Evolutionary conservation across 1,284 basidiomycete species (phyloP), one percentile per base, ranked within the genome.

Genomic region (Ganoderma resinaceum): DNA sequence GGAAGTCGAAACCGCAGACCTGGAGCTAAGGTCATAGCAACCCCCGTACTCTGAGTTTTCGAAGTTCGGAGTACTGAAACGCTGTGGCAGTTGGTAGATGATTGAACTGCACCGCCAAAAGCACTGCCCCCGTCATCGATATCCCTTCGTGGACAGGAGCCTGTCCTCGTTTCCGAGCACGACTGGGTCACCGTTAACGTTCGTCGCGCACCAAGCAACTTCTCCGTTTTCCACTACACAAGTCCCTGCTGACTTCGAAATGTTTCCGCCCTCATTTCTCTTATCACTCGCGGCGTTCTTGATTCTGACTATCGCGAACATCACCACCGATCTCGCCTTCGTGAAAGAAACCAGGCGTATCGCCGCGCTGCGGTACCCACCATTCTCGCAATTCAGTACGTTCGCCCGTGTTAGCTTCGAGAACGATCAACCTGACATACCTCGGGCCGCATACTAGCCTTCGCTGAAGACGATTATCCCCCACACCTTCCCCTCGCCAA

Each of bases 381-480:
- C 69, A 6, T 29, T 63, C 26, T 55, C 62, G 8, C 43, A 37
- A 46, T 70, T 67, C 29, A 65, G 69, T 70, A 52, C 9, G 62
- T 52, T 18, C 7, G 1, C 40, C 8, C 43, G 35, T 40, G 7
- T n/a, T 16, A 18, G 9, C 23, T 49, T 49, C 46, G 7, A 40
- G 38, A 23, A 33, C n/a, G 35, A 3, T 37, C 33, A 52, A 33
- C 29, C 49, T 37, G 31, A 55, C 18, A 23, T 46, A 33, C 20
- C 59, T 57, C 29, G 46, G 46, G 26, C 46, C 46, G 46, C 35
- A 26, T 26, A 6, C 46, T 42, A 71, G 70, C 59, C 26, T 69
- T 69, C 57, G n/a, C 67, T 38, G 67, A 61, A 33, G 70, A 68
- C 26, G 72, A 73, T 40, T 66, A 68, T 20, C 68, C 72, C 2